These are phyloP conservation scores for Kondoa malvinella DNA, from an alignment of 768 basidiomycete genomes.

Conservation along the genomic window DNA sequence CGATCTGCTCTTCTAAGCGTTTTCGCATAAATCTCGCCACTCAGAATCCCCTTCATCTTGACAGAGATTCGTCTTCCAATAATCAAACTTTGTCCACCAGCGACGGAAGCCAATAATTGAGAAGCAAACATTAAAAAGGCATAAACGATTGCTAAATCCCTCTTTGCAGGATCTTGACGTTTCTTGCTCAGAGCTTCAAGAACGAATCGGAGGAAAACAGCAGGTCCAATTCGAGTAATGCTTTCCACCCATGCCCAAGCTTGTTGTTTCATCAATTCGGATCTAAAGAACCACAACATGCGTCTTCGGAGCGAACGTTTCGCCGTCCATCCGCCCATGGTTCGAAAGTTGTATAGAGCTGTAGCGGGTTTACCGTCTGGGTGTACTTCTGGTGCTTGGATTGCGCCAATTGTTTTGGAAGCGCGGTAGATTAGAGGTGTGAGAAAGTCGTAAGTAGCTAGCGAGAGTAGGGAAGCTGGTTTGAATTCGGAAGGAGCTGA, in stretches of 20 bases:
- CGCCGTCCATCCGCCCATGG: constrained; percentile 2
- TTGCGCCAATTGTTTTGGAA: constrained; percentile 6
- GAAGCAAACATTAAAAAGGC: constrained; percentile 32
- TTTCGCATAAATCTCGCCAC: constrained; percentile 34
- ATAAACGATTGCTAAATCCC: constrained; percentile 34
- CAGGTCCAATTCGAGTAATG: neutral
- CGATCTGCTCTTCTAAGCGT: constrained; percentile 33
- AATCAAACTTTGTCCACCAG: constrained; percentile 30
- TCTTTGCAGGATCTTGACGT: constrained; percentile 26
- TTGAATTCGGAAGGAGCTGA: constrained; percentile 19
- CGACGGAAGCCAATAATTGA: constrained; percentile 27
- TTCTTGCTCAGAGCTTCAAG: constrained; percentile 30
- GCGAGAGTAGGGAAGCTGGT: constrained; percentile 23
- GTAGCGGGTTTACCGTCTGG: constrained; percentile 29
- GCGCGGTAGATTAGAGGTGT: constrained; percentile 16
- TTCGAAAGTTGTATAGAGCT: constrained; percentile 26
- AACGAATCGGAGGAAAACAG: constrained; percentile 23
- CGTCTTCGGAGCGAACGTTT: neutral
- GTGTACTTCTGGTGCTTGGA: constrained; percentile 23
- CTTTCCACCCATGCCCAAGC: neutral
- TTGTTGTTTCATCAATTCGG: constrained; percentile 1
- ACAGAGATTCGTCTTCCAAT: constrained; percentile 34
- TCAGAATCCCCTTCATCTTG: constrained; percentile 32
- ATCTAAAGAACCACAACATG: neutral
- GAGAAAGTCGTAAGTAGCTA: constrained; percentile 25